phyloP scores from a whole-genome alignment of 2,329 filamentous ascomycete genomes.

The Ophiostoma piceae region DNA sequence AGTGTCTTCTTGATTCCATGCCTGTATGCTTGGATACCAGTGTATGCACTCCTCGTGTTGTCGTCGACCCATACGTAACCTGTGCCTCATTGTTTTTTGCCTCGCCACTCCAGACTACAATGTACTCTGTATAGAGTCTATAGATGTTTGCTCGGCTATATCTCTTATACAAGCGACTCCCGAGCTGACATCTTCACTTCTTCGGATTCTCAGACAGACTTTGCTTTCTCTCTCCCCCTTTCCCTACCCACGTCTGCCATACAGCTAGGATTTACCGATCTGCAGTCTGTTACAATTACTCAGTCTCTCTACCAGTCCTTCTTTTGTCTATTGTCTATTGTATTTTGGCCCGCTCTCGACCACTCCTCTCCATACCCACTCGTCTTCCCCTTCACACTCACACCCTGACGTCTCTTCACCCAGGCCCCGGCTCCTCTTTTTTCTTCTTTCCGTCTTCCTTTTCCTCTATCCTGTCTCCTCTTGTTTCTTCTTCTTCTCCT shows the following conservation, averaged over 20 bases:
- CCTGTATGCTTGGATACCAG: not conserved
- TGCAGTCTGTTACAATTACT: not conserved
- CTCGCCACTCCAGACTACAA: not conserved
- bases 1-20: not conserved
- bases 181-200: not conserved
- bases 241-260: not conserved
- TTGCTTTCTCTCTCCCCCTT: not conserved
- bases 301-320: conserved; percentile 6
- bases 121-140: too few relatives aligned
- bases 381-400: not conserved
- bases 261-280: not conserved
- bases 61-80: conserved; percentile 10
- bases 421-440: not conserved
- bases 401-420: not conserved
- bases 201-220: not conserved
- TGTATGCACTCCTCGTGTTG: conserved; percentile 4
- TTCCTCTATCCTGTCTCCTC: conserved; percentile 23
- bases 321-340: not conserved
- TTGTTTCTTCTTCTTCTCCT: not conserved
- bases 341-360: not conserved
- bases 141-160: not conserved
- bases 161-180: conserved; percentile 5
- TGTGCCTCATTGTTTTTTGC: not conserved
- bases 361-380: not conserved
- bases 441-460: conserved; percentile 3